phyloP scores from a whole-genome alignment of 176 grass and related monocot species.

The Dendrocalamus sinicus region DNA sequence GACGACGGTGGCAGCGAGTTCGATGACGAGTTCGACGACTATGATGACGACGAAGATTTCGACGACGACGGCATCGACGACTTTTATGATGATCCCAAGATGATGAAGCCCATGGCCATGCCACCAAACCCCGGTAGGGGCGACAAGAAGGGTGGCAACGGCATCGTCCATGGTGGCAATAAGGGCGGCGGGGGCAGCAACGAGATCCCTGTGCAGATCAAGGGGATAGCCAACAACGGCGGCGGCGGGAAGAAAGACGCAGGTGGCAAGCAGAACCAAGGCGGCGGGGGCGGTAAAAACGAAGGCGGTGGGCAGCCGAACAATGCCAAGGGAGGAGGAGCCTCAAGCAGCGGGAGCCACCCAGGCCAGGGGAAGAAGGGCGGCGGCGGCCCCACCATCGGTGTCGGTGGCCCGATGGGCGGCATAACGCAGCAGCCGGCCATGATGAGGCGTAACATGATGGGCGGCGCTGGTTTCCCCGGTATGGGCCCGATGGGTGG shows the following conservation, averaged over 20 bases:
- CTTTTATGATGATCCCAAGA: constrained; percentile 59
- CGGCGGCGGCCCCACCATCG: background rate
- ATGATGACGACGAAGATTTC: constrained; percentile 54
- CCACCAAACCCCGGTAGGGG: constrained; percentile 17
- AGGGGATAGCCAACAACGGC: constrained; percentile 35
- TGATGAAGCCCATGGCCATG: constrained; percentile 60
- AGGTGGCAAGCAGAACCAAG: constrained; percentile 60
- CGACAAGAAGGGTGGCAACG: constrained; percentile 28
- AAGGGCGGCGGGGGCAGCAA: constrained; percentile 49
- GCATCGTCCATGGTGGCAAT: background rate
- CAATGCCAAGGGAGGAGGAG: constrained; percentile 56
- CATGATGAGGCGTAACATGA: constrained; percentile 52
- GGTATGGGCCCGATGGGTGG: constrained; percentile 59
- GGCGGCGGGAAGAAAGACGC: constrained; percentile 52
- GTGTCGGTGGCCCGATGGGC: background rate
- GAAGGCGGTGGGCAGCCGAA: constrained; percentile 51
- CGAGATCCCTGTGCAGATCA: constrained; percentile 53
- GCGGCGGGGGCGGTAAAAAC: constrained; percentile 34
- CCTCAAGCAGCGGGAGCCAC: constrained; percentile 22
- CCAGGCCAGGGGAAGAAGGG: constrained; percentile 42
- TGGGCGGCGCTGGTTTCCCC: constrained; percentile 53
- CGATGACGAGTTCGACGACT: constrained; percentile 67
- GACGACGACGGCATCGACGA: constrained; percentile 40
- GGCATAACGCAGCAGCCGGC: constrained; percentile 24
- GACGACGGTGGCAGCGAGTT: constrained; percentile 59